Percentiles rank a stretch among this genome's conserved stretches.
Evolutionary conservation across 148 eudicot genomes (phyloP).

Genomic region (Suaeda aralocaspica): DNA sequence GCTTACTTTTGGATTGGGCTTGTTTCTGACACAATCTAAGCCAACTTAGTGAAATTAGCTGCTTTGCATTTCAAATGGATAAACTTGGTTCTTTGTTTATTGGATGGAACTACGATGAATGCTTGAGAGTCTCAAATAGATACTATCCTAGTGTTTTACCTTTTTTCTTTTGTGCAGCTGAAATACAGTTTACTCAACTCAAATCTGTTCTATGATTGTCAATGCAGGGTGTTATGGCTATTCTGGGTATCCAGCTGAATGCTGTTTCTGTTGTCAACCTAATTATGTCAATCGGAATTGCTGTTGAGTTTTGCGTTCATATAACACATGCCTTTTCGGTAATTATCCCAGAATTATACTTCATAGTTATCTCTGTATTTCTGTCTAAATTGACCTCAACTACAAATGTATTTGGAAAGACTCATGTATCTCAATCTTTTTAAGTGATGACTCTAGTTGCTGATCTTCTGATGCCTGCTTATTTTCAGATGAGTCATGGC

Average conservation of each 20-base stretch:
- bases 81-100: no score
- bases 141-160: not conserved
- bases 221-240: slow-evolving; percentile 94
- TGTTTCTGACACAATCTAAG: not conserved
- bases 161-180: not conserved
- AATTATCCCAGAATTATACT: slow-evolving; percentile 14
- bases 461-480: slow-evolving; percentile 5
- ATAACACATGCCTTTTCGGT: slow-evolving; percentile 97
- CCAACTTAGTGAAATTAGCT: not conserved
- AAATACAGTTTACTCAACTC: slow-evolving; percentile 3
- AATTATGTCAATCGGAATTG: slow-evolving; percentile 92
- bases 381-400: no score
- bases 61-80: not conserved
- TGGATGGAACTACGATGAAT: not conserved
- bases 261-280: slow-evolving; percentile 96
- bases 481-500: slow-evolving; percentile 44
- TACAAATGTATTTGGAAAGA: not conserved
- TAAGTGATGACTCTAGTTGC: not conserved
- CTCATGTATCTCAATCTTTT: not conserved
- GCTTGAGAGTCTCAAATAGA: not conserved
- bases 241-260: slow-evolving; percentile 77
- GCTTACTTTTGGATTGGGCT: not conserved
- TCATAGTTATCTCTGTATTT: no score
- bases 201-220: slow-evolving; percentile 17
- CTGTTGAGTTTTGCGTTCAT: slow-evolving; percentile 96